Evolutionary conservation across 495 filamentous ascomycete genomes (phyloP).

Genomic region (Aspergillus campestris): DNA sequence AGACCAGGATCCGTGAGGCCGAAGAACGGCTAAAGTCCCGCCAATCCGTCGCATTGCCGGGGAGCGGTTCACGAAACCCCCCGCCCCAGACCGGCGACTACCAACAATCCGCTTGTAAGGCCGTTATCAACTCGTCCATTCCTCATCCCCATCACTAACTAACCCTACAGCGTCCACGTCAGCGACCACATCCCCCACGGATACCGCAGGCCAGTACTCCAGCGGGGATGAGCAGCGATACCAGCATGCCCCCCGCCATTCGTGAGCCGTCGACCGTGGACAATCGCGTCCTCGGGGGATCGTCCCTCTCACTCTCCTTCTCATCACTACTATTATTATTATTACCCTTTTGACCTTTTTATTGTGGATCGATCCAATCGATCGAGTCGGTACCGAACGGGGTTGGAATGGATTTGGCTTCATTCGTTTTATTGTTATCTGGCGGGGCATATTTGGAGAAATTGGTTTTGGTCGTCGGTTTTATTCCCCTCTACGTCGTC

Average conservation of each 20-base stretch:
- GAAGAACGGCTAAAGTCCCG: constrained; percentile 65
- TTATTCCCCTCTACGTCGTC: constrained; percentile 3
- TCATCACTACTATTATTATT: too few relatives aligned
- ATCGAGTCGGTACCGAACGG: constrained; percentile 10
- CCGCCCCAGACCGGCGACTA: constrained; percentile 7
- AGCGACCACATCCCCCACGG: constrained; percentile 15
- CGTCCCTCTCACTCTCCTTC: too few relatives aligned
- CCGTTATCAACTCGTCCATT: constrained; percentile 3
- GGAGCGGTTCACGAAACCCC: constrained; percentile 1
- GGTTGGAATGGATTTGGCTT: constrained; percentile 9
- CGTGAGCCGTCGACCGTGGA: constrained; percentile 13
- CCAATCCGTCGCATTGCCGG: constrained; percentile 14
- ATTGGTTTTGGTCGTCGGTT: constrained; percentile 13
- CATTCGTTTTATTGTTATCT: constrained; percentile 5
- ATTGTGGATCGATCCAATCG: too few relatives aligned
- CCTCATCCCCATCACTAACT: not conserved
- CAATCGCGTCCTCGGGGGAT: not conserved
- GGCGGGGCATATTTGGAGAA: constrained; percentile 12
- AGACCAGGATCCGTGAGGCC: constrained; percentile 73
- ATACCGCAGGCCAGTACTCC: constrained; percentile 14
- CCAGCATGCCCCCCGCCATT: constrained; percentile 6
- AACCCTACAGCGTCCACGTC: constrained; percentile 8
- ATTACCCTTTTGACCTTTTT: too few relatives aligned
- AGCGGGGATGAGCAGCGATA: constrained; percentile 18
- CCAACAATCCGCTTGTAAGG: constrained; percentile 18